phyloP scores from a whole-genome alignment of 1,139 yeast genomes.

The Meyerozyma elateridarum region DNA sequence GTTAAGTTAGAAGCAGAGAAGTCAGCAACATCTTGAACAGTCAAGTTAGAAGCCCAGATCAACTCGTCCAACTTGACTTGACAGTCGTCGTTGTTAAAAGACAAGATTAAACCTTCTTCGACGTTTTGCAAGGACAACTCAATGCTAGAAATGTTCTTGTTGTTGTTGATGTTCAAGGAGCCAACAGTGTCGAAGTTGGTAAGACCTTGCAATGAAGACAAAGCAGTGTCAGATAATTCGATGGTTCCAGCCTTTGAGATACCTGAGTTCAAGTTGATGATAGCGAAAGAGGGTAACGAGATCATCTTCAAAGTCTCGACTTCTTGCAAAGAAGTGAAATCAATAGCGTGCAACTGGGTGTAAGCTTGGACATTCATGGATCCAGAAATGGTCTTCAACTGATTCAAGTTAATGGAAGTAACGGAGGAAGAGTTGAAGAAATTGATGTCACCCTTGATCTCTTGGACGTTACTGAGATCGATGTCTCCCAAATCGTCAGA shows the following conservation, averaged over 20 bases:
- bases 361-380: constrained; percentile 33
- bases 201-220: constrained; percentile 34
- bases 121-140: constrained; percentile 35
- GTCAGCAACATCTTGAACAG: constrained; percentile 38
- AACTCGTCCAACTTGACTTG: constrained; percentile 34
- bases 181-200: constrained; percentile 29
- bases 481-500: constrained; percentile 34
- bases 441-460: constrained; percentile 30
- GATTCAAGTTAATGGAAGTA: constrained; percentile 29
- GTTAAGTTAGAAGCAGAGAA: constrained; percentile 32
- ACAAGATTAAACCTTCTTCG: constrained; percentile 32
- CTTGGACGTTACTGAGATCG: constrained; percentile 31
- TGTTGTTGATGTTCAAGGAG: constrained; percentile 40
- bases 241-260: constrained; percentile 30
- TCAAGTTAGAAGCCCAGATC: constrained; percentile 41
- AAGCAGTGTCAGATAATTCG: constrained; percentile 42
- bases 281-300: constrained; percentile 42
- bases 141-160: constrained; percentile 38
- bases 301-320: constrained; percentile 31
- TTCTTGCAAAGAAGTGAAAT: constrained; percentile 29
- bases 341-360: constrained; percentile 39
- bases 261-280: constrained; percentile 35
- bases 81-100: constrained; percentile 43
- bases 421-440: constrained; percentile 41
- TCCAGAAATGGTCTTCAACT: constrained; percentile 33